Conservation (phyloP, 1,284 basidiomycete species). For the Hemileia vastatrix region DNA sequence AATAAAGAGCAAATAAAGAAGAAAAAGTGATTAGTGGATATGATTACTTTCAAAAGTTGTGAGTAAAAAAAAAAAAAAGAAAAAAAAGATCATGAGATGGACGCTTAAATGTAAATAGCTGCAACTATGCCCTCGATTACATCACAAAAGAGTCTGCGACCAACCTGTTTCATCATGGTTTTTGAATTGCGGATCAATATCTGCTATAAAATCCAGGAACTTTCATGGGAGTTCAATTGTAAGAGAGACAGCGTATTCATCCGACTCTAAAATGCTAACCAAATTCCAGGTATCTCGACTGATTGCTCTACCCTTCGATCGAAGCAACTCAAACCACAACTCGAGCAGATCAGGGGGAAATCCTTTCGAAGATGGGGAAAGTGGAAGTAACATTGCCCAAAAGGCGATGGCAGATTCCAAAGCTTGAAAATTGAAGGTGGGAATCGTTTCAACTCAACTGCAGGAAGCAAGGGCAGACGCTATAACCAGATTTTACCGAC, state of each 20-base stretch:
- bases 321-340: constrained; percentile 20
- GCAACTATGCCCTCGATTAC: no score
- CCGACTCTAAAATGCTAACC: not conserved
- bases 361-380: constrained; percentile 4
- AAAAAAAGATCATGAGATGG: not conserved
- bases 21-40: no score
- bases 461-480: no score
- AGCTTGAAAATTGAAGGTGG: not conserved
- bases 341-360: constrained; percentile 17
- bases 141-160: no score
- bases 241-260: not conserved
- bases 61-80: not conserved
- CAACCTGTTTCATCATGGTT: constrained; percentile 22
- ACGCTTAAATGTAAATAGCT: no score
- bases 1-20: no score
- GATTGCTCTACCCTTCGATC: constrained; percentile 14
- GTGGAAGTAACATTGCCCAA: constrained; percentile 16
- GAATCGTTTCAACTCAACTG: no score
- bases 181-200: constrained; percentile 16
- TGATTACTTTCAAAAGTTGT: no score
- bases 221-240: not conserved
- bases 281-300: constrained; percentile 23
- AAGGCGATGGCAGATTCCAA: constrained; percentile 18
- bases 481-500: not conserved
- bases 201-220: constrained; percentile 20